Evolutionary conservation across 768 basidiomycete species (phyloP), one percentile per base, ranked within the genome.

Genomic region (Calocybe gangraenosa): DNA sequence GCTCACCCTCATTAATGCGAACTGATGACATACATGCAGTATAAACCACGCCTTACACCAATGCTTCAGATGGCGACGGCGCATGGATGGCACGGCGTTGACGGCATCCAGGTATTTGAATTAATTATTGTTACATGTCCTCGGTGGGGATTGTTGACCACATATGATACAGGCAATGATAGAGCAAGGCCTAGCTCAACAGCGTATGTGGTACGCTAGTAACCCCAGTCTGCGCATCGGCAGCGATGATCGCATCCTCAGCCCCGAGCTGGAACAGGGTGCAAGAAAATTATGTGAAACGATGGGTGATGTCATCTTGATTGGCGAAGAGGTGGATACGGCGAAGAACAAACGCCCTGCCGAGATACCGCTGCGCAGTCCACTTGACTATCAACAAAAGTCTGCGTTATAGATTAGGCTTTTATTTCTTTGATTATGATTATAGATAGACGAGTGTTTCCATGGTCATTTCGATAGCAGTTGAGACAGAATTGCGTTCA

Each of bases 161-260:
- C 40, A 18, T 23, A 7, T 23, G 17, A 20, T 30, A 6, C 48
- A 68, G 57, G 65, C 66, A 18, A 63, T 66, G 56, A 58, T 68
- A 9, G 66, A 69, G 40, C 67, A 69, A 42, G 66, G 65, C 8
- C 50, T 66, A 19, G 66, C 67, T 3, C 67, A 69, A 37, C 67
- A 69, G 44, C 58, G 67, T 19, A 67, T 69, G 65, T 69, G 67
- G 67, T 52, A 53, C 25, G 37, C 42, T 7, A 46, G 48, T 10
- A 48, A 39, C 34, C 32, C 53, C 1, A 46, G 48, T 19, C 33
- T 57, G 14, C 22, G 37, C 11, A 47, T 40, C 8, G 56, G 56
- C 2, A 57, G 53, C 21, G 51, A 57, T 23, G n/a, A 14, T 20
- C 46, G 42, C 5, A 44, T 57, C 10, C 47, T 57, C 20, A 41